phyloP scores from a whole-genome alignment of 306 rosid genomes.

The Erythrophleum fordii region DNA sequence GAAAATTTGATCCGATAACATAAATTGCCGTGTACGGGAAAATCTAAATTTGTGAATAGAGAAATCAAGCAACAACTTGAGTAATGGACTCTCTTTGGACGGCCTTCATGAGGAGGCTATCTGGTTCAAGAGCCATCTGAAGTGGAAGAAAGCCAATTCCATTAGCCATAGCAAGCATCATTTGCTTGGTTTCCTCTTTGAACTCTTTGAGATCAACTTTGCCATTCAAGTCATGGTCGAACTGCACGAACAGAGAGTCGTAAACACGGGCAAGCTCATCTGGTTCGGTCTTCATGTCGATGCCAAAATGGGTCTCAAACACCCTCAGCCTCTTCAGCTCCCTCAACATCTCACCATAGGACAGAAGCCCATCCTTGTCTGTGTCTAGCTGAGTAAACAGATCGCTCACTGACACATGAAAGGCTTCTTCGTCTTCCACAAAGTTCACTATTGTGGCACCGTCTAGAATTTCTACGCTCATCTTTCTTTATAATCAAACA shows the following conservation, averaged over 20 bases:
- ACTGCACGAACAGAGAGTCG: slow-evolving; percentile 52
- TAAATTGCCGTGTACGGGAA: too few relatives aligned
- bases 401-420: slow-evolving; percentile 27
- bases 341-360: slow-evolving; percentile 61
- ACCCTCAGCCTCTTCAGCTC: slow-evolving; percentile 59
- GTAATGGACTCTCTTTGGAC: too few relatives aligned
- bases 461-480: slow-evolving; percentile 64
- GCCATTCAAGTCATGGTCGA: slow-evolving; percentile 58
- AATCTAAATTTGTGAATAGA: too few relatives aligned
- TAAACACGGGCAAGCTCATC: slow-evolving; percentile 51
- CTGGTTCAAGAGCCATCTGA: background rate
- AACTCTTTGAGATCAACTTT: slow-evolving; percentile 34
- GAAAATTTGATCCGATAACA: too few relatives aligned
- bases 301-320: slow-evolving; percentile 64
- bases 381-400: slow-evolving; percentile 57
- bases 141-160: background rate
- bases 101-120: too few relatives aligned
- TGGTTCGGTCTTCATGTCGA: slow-evolving; percentile 50
- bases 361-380: slow-evolving; percentile 51
- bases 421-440: slow-evolving; percentile 64
- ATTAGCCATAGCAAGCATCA: background rate
- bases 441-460: slow-evolving; percentile 54
- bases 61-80: slow-evolving; percentile 33
- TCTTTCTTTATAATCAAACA: background rate
- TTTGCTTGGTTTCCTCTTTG: too few relatives aligned